A percentile compares a stretch with the other conserved stretches of the same genome.
phyloP scores from a whole-genome alignment of 768 basidiomycete genomes.

The Amyloporia xantha region DNA sequence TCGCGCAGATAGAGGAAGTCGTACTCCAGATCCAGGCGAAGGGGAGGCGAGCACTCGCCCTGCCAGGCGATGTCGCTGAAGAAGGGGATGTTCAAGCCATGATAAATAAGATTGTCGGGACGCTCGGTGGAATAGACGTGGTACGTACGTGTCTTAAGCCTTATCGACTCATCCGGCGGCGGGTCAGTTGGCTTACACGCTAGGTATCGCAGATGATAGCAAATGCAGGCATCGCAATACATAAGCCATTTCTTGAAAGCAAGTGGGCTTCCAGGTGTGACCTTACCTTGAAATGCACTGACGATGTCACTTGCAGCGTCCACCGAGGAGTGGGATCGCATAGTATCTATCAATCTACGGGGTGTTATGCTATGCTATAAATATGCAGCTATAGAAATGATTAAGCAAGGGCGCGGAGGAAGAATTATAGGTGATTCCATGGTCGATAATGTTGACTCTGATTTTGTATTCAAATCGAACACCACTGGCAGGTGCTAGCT shows the following conservation, averaged over 20 bases:
- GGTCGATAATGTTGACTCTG: too few species aligned
- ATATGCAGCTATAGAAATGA: slow-evolving; percentile 33
- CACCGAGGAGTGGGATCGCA: slow-evolving; percentile 10
- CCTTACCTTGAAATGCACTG: background rate
- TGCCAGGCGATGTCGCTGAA: slow-evolving; percentile 34
- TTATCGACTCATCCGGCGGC: too few species aligned
- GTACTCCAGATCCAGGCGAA: slow-evolving; percentile 12
- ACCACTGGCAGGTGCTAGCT: slow-evolving; percentile 11
- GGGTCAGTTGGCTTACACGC: background rate
- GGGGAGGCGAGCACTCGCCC: slow-evolving; percentile 19
- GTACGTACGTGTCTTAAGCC: too few species aligned
- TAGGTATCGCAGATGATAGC: slow-evolving; percentile 18
- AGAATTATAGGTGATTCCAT: slow-evolving; percentile 29
- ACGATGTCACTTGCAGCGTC: slow-evolving; percentile 7
- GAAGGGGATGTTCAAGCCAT: slow-evolving; percentile 37
- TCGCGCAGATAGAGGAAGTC: slow-evolving; percentile 8
- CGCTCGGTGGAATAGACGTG: slow-evolving; percentile 40
- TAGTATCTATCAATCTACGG: slow-evolving; percentile 26
- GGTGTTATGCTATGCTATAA: slow-evolving; percentile 34
- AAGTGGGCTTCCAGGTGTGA: background rate
- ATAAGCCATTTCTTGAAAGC: slow-evolving; percentile 13
- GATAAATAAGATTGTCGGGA: slow-evolving; percentile 23
- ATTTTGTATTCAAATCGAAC: too few species aligned
- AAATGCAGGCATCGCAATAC: slow-evolving; percentile 20
- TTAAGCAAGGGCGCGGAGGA: slow-evolving; percentile 33